Evolutionary conservation across 1,139 yeast genomes (phyloP), one percentile per base, ranked within the genome.

Genomic region (Geotrichum europaeum): DNA sequence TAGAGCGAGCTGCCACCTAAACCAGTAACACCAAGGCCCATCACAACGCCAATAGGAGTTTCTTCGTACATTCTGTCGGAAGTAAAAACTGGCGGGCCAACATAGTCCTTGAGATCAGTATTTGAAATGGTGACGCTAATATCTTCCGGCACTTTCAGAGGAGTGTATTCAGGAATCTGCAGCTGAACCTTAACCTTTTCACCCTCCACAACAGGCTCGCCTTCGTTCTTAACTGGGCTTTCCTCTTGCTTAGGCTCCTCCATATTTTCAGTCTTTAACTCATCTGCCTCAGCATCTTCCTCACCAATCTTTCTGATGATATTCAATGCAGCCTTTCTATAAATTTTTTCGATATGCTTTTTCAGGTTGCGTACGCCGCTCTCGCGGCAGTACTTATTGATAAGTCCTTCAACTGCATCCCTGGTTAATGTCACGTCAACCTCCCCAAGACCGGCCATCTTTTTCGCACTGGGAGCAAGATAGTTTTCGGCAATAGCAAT

Each of bases 11-110:
- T 89, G 64, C 97, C 97, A 60, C 99, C 99, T 72, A 90, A 82
- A 15, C 89, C 82, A 15, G 96, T 90, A 84, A 94, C 94, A 1
- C 97, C 95, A 63, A 95, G 83, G 32, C 99, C 99, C 83, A 96
- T 90, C 9, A 95, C 94, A 40, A 95, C 98, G 75, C 99, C 99
- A 0, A 97, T 91, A 51, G 96, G 96, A 1, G 96, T 88, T 1
- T 81, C 76, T 64, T 91, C 97, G 65, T 81, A 84, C 61, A 94
- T 79, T 67, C 98, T 82, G 70, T 90, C 96, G 50, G 88, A 81
- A 15, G 89, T 84, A 73, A 83, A 90, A 36, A 89, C 79, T 65
- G 96, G 96, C n/a, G 97, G 96, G 1, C 99, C 99, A 65, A 95
- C 87, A 70, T 85, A 94, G 66, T 89, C 95, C 68, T 86, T 85